Base-by-base conservation (phyloP, 2,329 filamentous ascomycete species). In the Fusarium sacchari region DNA sequence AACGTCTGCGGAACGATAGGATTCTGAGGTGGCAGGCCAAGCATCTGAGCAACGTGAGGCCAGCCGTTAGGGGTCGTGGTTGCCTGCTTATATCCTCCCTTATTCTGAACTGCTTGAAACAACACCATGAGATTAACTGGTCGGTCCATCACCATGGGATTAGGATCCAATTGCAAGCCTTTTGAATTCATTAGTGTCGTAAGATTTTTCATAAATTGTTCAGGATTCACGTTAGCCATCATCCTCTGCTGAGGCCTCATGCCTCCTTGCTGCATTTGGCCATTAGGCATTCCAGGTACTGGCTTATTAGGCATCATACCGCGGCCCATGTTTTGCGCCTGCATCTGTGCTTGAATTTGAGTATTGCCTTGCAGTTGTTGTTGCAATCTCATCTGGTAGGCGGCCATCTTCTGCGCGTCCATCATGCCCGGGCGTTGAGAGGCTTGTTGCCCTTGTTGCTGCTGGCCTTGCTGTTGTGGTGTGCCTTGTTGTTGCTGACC, bases 371-470 rank as follows among this genome's bases (percentile, higher is more conserved):
- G 90, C 44, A 93, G 88, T 77, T 95, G 93, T 64, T 92, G 90
- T 77, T 97, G 93, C 59, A 97, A 83, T 69, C 94, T 92, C 90
- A 97, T 93, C 76, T 97, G 94, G 78, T 97, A 96, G 55, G 92
- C 84, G 64, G 90, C 87, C 81, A 94, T 88, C 77, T 94, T 92
- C 73, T 94, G 91, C 78, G 94, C 92, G 44, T 94, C 92, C 71
- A 93, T 76, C 65, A 82, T 77, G 24, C 72, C 76, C 43, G 77
- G 74, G 37, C 76, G 75, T 47, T 74, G 75, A 18, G 76, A 77
- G 5, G 78, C 78, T 43, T 80, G 79, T 36, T 80, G 80, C 14
- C 78, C 77, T 30, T 80, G 79, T 50, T 83, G 79, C 52, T 83
- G 84, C 39, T 82, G 81, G 20, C 65, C 70, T 40, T 84, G 79